phyloP scores from a whole-genome alignment of 371 early-diverging fungal species.

The Syncephalis plumigaleata region DNA sequence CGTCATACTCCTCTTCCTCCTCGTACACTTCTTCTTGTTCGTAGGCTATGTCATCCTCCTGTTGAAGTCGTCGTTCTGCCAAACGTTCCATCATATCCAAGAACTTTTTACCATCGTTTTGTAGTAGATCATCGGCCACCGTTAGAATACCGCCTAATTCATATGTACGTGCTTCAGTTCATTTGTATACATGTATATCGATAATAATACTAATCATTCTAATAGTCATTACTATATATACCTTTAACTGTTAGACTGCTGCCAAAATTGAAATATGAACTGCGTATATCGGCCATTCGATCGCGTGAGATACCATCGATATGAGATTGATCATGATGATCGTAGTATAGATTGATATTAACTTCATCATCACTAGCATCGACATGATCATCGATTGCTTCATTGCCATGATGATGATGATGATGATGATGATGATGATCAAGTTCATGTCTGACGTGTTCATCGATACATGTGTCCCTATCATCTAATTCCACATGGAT shows the following conservation, averaged over 20 bases:
- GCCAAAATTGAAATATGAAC: slow-evolving; percentile 5
- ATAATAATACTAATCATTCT: too few relatives aligned
- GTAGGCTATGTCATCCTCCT: slow-evolving; percentile 30
- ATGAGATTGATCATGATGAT: neutral
- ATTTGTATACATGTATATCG: neutral
- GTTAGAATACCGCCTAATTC: slow-evolving; percentile 50
- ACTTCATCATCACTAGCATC: slow-evolving; percentile 6
- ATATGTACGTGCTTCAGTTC: neutral
- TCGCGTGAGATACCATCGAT: neutral
- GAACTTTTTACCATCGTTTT: slow-evolving; percentile 83
- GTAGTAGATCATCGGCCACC: slow-evolving; percentile 77
- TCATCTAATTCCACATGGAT: too few relatives aligned
- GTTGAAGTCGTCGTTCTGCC: slow-evolving; percentile 68
- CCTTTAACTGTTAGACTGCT: slow-evolving; percentile 9
- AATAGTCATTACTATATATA: slow-evolving; percentile 3
- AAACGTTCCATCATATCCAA: slow-evolving; percentile 89
- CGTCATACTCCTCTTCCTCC: slow-evolving; percentile 40
- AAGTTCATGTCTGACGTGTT: too few relatives aligned
- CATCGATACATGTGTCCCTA: too few relatives aligned
- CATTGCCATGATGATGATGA: slow-evolving; percentile 3
- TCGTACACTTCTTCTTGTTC: slow-evolving; percentile 22
- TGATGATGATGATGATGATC: too few relatives aligned
- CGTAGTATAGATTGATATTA: too few relatives aligned
- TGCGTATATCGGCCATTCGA: neutral
- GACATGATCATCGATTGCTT: slow-evolving; percentile 3